Evolutionary conservation across 2,329 filamentous ascomycete species (phyloP).

Genomic region (Phyllosticta ampelicida): DNA sequence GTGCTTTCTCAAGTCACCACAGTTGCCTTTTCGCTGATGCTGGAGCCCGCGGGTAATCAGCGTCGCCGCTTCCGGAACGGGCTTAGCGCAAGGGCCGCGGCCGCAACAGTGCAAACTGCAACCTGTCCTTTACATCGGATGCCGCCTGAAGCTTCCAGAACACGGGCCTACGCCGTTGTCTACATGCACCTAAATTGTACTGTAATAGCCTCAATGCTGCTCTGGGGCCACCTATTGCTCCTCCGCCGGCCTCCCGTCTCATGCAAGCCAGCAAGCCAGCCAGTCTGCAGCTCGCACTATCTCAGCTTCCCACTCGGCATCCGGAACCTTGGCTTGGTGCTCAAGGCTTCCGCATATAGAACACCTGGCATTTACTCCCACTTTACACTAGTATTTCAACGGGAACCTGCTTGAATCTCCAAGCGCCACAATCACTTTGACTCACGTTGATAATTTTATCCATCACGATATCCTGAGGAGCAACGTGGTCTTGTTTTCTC

Average conservation of each 20-base stretch:
- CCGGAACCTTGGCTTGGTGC: not conserved
- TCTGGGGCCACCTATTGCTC: not conserved
- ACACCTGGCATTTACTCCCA: not conserved
- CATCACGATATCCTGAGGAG: not conserved
- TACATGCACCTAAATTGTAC: not conserved
- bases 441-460: not conserved
- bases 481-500: not conserved
- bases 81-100: constrained; percentile 5
- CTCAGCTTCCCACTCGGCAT: not conserved
- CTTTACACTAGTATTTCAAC: not conserved
- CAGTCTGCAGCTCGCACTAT: not conserved
- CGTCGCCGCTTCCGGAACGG: constrained; percentile 8
- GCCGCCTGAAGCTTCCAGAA: constrained; percentile 10
- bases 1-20: constrained; percentile 10
- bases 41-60: constrained; percentile 8
- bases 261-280: not conserved
- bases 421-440: not conserved
- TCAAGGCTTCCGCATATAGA: not conserved
- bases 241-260: not conserved
- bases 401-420: not conserved
- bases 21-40: constrained; percentile 11
- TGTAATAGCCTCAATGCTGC: not conserved
- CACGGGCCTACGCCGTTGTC: not conserved
- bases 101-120: constrained; percentile 10
- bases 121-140: constrained; percentile 10